Base-by-base conservation (phyloP, 192 early-diverging fungal species). In the Coemansia sp. region DNA sequence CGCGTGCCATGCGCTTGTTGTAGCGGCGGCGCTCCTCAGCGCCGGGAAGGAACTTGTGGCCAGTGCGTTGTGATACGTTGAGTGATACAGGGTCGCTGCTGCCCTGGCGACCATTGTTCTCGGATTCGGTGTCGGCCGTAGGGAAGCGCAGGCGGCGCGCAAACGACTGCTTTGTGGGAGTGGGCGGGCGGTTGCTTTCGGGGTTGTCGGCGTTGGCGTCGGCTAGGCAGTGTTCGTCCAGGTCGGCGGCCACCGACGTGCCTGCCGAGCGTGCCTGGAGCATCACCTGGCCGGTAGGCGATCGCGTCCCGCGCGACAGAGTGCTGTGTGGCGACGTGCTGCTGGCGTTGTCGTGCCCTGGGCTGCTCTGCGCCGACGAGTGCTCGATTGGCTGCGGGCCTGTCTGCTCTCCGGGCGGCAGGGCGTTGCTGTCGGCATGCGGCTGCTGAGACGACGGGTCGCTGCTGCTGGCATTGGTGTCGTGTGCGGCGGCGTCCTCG, bases 151-250 rank as follows among this genome's bases (percentile, higher is more conserved):
- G 55, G 59, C 66, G 66, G 10, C 71, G 64, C 10, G 64, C 43
- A 27, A 74, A 63, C 46, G 55, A 53, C n/a, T 46, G 33, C 52
- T 74, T 74, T 19, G 71, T 74, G 2, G 71, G 71, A 23, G 71
- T 74, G 1, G 71, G 71, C 46, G 71, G 71, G 11, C 71, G 71
- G 59, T 74, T 67, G 71, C 38, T 61, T 28, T 74, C 71, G 20
- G 71, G 71, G 33, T 74, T 74, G 60, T 74, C 64, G 9, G 71
- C 64, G 35, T 74, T 74, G 44, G 71, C 71, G 26, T 74, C 71
- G 2, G 71, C 71, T 46, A 74, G 44, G 26, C 54, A 54, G 37
- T 63, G 64, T 55, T 74, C 71, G 48, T 74, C 71, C 13, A 74
- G 40, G 44, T 74, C 71, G 5, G 71, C 71, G 1, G 64, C 71